Percentiles rank a stretch among this genome's conserved stretches.
phyloP scores from a whole-genome alignment of 2,329 filamentous ascomycete genomes.

The Didymella lethalis region DNA sequence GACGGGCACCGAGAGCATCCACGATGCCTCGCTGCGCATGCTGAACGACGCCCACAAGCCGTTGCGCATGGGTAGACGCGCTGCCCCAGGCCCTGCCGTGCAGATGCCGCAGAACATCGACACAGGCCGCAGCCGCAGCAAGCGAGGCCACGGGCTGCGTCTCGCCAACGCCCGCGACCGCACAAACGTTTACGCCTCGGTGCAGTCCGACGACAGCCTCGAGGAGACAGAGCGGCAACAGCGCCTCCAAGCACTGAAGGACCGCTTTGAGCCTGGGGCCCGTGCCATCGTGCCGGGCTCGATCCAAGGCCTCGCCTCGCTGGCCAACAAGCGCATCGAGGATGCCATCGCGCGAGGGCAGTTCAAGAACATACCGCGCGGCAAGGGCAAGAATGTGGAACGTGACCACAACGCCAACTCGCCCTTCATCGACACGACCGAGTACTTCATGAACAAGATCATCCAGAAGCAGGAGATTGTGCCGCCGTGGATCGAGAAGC shows the following conservation, averaged over 20 bases:
- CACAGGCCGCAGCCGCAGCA: conserved; percentile 50
- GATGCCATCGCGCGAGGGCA: conserved; percentile 91
- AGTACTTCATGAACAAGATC: conserved; percentile 98
- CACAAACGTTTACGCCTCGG: conserved; percentile 62
- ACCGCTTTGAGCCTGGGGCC: conserved; percentile 78
- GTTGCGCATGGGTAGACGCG: conserved; percentile 34
- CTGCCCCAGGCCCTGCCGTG: conserved; percentile 30
- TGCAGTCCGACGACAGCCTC: conserved; percentile 62
- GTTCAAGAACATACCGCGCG: conserved; percentile 77
- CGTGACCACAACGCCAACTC: conserved; percentile 83
- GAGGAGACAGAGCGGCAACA: conserved; percentile 76
- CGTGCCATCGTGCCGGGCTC: conserved; percentile 79
- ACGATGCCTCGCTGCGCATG: conserved; percentile 84
- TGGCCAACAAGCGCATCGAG: conserved; percentile 93
- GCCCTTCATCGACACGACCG: conserved; percentile 93
- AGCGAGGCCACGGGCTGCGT: conserved; percentile 49
- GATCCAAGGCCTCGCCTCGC: conserved; percentile 76
- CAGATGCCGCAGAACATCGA: conserved; percentile 42
- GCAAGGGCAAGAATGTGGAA: conserved; percentile 78
- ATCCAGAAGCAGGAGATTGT: conserved; percentile 96
- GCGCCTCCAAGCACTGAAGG: conserved; percentile 75
- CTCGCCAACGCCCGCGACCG: conserved; percentile 67
- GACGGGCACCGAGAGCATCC: conserved; percentile 77
- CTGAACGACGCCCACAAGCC: conserved; percentile 69
- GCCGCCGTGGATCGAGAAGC: conserved; percentile 98